Evolutionary conservation across 2,329 filamentous ascomycete species (phyloP).

Genomic region (Ceratocystiopsis sp.): DNA sequence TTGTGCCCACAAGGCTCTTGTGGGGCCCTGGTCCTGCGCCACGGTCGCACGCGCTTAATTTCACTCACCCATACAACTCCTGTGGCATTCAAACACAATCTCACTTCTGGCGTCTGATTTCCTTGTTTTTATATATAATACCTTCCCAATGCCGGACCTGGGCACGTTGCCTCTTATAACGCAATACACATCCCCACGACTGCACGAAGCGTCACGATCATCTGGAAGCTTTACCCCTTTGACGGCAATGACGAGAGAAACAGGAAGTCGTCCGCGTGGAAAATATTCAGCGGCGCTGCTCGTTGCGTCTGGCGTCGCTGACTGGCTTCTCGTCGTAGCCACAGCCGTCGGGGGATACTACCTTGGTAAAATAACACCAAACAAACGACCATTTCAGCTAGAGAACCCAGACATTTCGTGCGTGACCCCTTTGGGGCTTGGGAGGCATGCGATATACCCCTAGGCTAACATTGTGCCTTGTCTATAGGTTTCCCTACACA

Average conservation of each 20-base stretch:
- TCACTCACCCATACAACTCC: too few species aligned
- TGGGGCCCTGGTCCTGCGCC: too few species aligned
- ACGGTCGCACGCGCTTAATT: too few species aligned
- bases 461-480: not conserved
- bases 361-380: slow-evolving; percentile 43
- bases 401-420: slow-evolving; percentile 61
- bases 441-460: not conserved
- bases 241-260: too few species aligned
- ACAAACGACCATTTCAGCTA: slow-evolving; percentile 53
- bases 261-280: too few species aligned
- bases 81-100: too few species aligned
- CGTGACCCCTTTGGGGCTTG: slow-evolving; percentile 11
- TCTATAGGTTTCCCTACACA: slow-evolving; percentile 47
- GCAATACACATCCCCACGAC: not conserved
- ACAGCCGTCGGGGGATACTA: slow-evolving; percentile 41
- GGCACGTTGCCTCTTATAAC: slow-evolving; percentile 4
- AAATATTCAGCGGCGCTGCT: slow-evolving; percentile 16
- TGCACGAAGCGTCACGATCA: not conserved
- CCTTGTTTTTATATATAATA: not conserved
- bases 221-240: too few species aligned
- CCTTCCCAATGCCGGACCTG: slow-evolving; percentile 7
- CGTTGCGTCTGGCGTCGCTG: slow-evolving; percentile 49
- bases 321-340: slow-evolving; percentile 53
- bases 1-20: too few species aligned
- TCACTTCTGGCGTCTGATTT: too few species aligned